Evolutionary conservation across 495 filamentous ascomycete species (phyloP).

Genomic region (Alectoria sarmentosa): DNA sequence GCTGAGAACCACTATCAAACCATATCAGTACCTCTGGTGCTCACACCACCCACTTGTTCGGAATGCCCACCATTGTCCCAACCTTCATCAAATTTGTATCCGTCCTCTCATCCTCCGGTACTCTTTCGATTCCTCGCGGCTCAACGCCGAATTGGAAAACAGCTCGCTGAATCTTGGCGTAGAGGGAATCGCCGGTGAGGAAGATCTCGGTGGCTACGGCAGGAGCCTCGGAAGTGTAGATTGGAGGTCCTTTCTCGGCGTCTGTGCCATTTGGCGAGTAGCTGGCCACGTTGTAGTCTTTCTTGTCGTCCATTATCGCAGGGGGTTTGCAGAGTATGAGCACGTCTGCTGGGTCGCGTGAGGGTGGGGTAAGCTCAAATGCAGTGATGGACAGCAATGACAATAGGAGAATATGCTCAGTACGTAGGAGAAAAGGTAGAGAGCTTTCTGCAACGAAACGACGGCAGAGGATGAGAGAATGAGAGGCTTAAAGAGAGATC

Average conservation of each 20-base stretch:
- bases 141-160: constrained; percentile 67
- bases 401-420: background rate
- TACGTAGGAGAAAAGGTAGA: background rate
- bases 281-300: constrained; percentile 19
- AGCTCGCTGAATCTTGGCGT: constrained; percentile 61
- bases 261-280: constrained; percentile 22
- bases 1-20: constrained; percentile 65
- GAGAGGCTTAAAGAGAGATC: constrained; percentile 1
- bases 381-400: background rate
- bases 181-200: constrained; percentile 50
- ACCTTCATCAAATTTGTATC: constrained; percentile 61
- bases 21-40: background rate
- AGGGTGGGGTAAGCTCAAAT: constrained; percentile 15
- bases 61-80: constrained; percentile 60
- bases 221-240: constrained; percentile 45
- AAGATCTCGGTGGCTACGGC: constrained; percentile 58
- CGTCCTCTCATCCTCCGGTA: constrained; percentile 65
- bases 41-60: background rate
- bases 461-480: constrained; percentile 5
- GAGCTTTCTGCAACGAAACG: background rate
- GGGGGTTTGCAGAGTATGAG: constrained; percentile 11
- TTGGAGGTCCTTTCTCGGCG: constrained; percentile 22
- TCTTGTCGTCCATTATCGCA: constrained; percentile 26
- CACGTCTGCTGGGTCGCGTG: constrained; percentile 21
- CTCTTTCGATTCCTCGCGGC: constrained; percentile 73